phyloP scores from a whole-genome alignment of 768 basidiomycete genomes.

The Rhodosporidiobolus sp. region DNA sequence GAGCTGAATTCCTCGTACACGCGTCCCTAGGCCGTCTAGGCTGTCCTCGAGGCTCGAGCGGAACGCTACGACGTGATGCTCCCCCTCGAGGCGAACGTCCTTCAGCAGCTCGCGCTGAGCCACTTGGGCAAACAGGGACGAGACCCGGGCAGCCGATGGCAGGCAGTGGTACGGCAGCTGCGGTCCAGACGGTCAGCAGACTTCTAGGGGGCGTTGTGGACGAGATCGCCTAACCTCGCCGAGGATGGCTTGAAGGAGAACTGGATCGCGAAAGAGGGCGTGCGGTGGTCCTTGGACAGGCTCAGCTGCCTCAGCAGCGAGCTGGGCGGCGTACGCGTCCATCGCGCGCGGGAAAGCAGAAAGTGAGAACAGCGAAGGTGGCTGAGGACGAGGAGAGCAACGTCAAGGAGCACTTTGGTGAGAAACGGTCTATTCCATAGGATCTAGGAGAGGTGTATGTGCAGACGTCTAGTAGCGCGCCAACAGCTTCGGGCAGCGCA shows the following conservation, averaged over 20 bases:
- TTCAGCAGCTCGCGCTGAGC: neutral
- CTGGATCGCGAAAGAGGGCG: neutral
- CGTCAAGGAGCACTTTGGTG: neutral
- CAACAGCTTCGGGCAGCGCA: neutral
- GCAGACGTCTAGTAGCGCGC: neutral
- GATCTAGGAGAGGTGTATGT: neutral
- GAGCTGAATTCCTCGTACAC: neutral
- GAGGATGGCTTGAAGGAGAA: neutral
- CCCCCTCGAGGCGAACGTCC: neutral
- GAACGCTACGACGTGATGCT: neutral
- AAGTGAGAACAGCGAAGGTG: neutral
- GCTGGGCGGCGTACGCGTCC: neutral
- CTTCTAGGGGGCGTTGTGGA: neutral
- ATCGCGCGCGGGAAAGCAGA: neutral
- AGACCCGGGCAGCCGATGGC: neutral
- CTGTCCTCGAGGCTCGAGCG: neutral
- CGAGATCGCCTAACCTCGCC: neutral
- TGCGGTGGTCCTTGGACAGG: neutral
- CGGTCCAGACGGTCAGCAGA: too few relatives aligned
- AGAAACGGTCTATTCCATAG: neutral
- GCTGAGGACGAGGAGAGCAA: neutral
- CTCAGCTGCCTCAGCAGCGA: neutral
- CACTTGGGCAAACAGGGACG: neutral
- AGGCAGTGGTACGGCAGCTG: neutral
- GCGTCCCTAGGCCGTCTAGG: neutral